Base-by-base conservation (phyloP, 2,329 filamentous ascomycete genomes). In the Diplocarpon rosae region DNA sequence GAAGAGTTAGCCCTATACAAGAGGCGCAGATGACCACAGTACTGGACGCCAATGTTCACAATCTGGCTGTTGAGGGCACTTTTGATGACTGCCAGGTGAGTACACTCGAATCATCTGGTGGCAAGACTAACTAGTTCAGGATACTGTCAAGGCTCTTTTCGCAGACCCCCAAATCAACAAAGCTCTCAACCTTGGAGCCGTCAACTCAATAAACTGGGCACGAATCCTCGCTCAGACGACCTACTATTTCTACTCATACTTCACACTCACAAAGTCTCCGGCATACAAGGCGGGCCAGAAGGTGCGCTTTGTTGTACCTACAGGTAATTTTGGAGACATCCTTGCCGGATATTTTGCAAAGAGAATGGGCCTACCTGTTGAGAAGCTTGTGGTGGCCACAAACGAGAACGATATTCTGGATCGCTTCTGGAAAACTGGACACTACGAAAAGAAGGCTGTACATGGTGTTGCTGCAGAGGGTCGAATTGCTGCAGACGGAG, bases 401-500 rank as follows among this genome's bases (percentile, higher is more conserved):
- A 96, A 96, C 64, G 89, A 93, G 67, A 98, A 98, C 67, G 92
- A 96, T 59, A 96, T 96, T 49, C 76, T 98, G 10, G 78, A 96
- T 65, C 79, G 92, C 29, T 98, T 98, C 74, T 95, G 86, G 85
- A 83, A 84, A 68, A 85, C 82, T 0, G 86, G 90, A 32, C 74
- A 75, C 54, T 96, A 96, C 67, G 85, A 92, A 69, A 96, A 95
- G 74, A 75, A 88, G 58, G 70, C 79, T 8, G 71, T 78, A 7
- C 67, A 73, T 43, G 76, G 75, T 1, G 59, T 66, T 6, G 71
- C 73, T 40, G 75, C 77, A 1, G 69, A 76, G 52, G 72, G 72
- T 36, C 72, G 73, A 10, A 62, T 75, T 16, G 63, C 63, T 3
- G 69, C 68, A 42, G 75, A 80, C 55, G 76, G 76, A 20, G 73